phyloP scores from a whole-genome alignment of 768 basidiomycete species.

The Austroboletus eburneus region DNA sequence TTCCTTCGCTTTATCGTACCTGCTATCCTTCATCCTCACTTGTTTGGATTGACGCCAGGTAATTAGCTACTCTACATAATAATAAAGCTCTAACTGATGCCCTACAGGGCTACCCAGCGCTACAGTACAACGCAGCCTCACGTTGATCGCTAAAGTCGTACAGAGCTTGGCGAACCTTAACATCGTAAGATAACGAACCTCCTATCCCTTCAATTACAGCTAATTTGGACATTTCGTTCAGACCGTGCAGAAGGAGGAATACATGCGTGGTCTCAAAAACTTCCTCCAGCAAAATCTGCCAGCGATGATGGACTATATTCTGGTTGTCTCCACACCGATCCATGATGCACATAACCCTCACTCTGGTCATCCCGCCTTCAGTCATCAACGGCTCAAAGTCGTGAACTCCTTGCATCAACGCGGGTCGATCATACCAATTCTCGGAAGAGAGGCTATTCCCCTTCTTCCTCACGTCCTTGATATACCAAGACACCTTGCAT shows the following conservation, averaged over 20 bases:
- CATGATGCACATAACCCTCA: constrained; percentile 24
- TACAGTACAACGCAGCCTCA: constrained; percentile 74
- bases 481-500: constrained; percentile 72
- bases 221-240: constrained; percentile 22
- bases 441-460: constrained; percentile 70
- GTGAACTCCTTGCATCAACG: constrained; percentile 57
- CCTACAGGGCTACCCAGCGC: constrained; percentile 57
- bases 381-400: constrained; percentile 50
- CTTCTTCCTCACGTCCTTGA: constrained; percentile 72
- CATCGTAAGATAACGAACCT: constrained; percentile 40
- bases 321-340: constrained; percentile 59
- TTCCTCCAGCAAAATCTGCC: constrained; percentile 62
- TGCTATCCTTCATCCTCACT: constrained; percentile 82
- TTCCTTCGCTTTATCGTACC: constrained; percentile 90
- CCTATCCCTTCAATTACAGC: neutral
- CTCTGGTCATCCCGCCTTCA: constrained; percentile 30
- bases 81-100: constrained; percentile 11
- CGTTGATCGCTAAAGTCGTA: constrained; percentile 82
- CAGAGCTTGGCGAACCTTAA: constrained; percentile 88
- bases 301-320: constrained; percentile 78
- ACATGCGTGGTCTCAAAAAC: constrained; percentile 72
- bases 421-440: constrained; percentile 46
- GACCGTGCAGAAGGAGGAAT: constrained; percentile 73
- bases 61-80: constrained; percentile 10
- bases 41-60: constrained; percentile 79